Conservation (phyloP, 1,284 basidiomycete species). For the Lignosus rhinocerotis region DNA sequence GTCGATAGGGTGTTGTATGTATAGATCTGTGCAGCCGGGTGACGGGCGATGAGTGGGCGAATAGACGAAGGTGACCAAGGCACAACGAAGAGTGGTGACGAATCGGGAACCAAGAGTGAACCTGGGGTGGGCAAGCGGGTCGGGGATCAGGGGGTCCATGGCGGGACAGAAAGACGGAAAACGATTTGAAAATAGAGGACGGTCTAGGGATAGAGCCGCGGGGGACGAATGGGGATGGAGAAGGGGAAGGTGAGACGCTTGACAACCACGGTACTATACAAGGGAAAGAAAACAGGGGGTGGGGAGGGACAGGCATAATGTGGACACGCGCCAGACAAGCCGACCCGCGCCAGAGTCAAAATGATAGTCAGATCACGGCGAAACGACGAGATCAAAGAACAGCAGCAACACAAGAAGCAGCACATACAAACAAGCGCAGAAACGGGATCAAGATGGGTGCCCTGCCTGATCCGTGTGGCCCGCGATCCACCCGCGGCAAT, state of each 20-base stretch:
- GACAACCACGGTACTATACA: conserved; percentile 5
- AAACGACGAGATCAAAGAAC: background rate
- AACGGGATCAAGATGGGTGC: background rate
- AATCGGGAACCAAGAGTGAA: background rate
- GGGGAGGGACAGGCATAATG: conserved; percentile 1
- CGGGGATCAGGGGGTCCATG: background rate
- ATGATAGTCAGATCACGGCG: background rate
- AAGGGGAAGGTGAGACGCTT: background rate
- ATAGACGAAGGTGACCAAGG: background rate
- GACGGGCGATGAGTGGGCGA: background rate
- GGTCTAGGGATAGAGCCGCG: background rate
- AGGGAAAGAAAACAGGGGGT: background rate
- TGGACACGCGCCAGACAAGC: background rate
- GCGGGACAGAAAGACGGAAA: background rate
- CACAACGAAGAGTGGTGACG: background rate
- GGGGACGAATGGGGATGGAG: background rate
- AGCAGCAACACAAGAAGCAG: background rate
- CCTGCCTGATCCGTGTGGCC: background rate
- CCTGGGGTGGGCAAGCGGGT: background rate
- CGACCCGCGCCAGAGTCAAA: background rate
- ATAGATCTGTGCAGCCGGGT: background rate
- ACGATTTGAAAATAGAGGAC: background rate
- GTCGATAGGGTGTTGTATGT: background rate
- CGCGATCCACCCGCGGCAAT: background rate
- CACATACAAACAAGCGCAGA: background rate